Conservation (phyloP, 495 filamentous ascomycete species). For the Talaromyces borbonicus region DNA sequence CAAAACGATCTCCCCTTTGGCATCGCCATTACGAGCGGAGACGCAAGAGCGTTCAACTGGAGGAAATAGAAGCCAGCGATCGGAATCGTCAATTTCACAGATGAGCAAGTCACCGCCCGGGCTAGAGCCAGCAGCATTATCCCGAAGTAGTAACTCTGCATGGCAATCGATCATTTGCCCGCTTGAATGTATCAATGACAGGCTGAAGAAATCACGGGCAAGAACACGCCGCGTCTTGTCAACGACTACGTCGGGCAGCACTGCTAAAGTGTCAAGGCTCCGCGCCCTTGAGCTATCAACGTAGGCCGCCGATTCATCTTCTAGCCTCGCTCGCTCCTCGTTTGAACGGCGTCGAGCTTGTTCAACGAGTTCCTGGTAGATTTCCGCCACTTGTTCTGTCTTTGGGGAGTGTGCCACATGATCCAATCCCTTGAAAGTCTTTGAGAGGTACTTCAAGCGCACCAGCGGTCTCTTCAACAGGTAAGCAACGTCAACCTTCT, state of each 20-base stretch:
- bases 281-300: slow-evolving; percentile 71
- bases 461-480: slow-evolving; percentile 83
- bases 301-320: slow-evolving; percentile 79
- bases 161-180: slow-evolving; percentile 82
- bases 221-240: slow-evolving; percentile 65
- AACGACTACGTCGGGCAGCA: slow-evolving; percentile 58
- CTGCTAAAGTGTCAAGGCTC: slow-evolving; percentile 65
- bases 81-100: slow-evolving; percentile 67
- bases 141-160: slow-evolving; percentile 79
- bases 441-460: slow-evolving; percentile 77
- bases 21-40: slow-evolving; percentile 72
- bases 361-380: slow-evolving; percentile 62
- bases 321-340: slow-evolving; percentile 77
- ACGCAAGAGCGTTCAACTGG: slow-evolving; percentile 58
- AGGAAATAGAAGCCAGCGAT: slow-evolving; percentile 84
- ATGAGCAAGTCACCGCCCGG: slow-evolving; percentile 74
- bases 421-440: slow-evolving; percentile 65
- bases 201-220: slow-evolving; percentile 79
- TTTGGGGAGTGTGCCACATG: slow-evolving; percentile 45
- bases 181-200: slow-evolving; percentile 79
- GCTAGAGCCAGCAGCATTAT: slow-evolving; percentile 51
- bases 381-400: slow-evolving; percentile 43
- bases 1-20: slow-evolving; percentile 59
- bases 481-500: slow-evolving; percentile 90
- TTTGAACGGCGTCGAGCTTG: slow-evolving; percentile 69